Percentiles rank a stretch among this genome's conserved stretches.
These are phyloP conservation scores for Colletotrichum somersetense DNA, from an alignment of 2,329 filamentous ascomycete genomes.

Conservation along the genomic window DNA sequence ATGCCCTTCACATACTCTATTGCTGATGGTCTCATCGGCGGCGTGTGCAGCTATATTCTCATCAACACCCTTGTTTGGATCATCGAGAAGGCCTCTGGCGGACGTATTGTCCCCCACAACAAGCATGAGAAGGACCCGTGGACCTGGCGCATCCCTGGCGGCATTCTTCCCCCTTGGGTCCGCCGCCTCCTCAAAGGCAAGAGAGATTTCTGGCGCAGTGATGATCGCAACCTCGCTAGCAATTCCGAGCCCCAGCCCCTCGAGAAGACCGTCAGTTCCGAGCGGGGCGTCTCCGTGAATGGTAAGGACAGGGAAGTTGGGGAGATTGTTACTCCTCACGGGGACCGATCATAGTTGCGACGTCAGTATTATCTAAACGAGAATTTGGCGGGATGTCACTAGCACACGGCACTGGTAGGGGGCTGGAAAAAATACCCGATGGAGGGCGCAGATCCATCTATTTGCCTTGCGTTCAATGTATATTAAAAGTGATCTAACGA, in stretches of 20 bases:
- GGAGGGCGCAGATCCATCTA: not conserved
- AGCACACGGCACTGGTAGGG: not conserved
- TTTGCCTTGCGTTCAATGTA: conserved; percentile 13
- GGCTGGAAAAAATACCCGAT: conserved; percentile 12
- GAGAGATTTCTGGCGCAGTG: conserved; percentile 77
- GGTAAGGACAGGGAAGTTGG: conserved; percentile 38
- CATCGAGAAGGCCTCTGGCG: conserved; percentile 74
- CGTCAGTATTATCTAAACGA: not conserved
- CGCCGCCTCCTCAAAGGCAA: conserved; percentile 73
- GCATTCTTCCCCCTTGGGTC: conserved; percentile 81
- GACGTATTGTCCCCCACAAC: conserved; percentile 79
- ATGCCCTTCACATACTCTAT: conserved; percentile 95
- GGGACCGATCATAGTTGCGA: conserved; percentile 5
- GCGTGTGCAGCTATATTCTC: conserved; percentile 80
- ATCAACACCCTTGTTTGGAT: conserved; percentile 80
- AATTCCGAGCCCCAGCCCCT: conserved; percentile 36
- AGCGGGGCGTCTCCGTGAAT: conserved; percentile 35
- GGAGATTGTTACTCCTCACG: conserved; percentile 36
- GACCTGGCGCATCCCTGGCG: conserved; percentile 82
- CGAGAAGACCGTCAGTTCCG: conserved; percentile 44
- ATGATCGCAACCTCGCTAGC: conserved; percentile 46
- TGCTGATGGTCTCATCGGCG: conserved; percentile 86
- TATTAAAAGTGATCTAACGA: conserved; percentile 13
- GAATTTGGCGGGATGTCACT: not conserved
- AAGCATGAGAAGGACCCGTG: conserved; percentile 83